Base-by-base conservation (phyloP, 1,139 yeast species). In the Hanseniaspora uvarum region DNA sequence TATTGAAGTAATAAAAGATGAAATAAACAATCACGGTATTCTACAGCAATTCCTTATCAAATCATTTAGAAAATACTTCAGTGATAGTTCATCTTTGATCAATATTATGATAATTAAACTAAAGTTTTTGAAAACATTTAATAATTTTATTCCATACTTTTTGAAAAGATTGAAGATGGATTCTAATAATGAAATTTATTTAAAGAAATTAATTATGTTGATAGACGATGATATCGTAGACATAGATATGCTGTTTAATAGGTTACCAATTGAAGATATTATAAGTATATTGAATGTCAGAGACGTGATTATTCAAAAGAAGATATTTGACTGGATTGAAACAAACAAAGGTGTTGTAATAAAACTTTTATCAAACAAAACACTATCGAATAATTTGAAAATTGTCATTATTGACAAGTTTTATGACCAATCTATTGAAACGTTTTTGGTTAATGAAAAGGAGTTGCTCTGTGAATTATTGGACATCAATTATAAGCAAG, bases 131-230 rank as follows among this genome's bases (percentile, higher is more conserved):
- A 50, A 50, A 30, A 50, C 53, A 18, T 50, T 50, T n/a, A 50
- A 43, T 12, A 50, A 43, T 8, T 50, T 34, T 18, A 50, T 50
- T n/a, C 53, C 53, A 7, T 50, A 50, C 31, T 50, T 50, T 10
- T 36, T 50, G 16, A 50, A 50, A 21, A 50, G 53, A 50, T 24
- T 50, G 33, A 50, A 43, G 44, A 8, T 50, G 11, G 53, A 50
- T 43, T 50, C 53, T 4, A 50, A 44, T 12, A 40, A 43, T 10
- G 33, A 37, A 19, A 33, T 30, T 5, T 50, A 43, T 34, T 50
- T 43, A 8, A 24, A 43, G 4, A 50, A 50, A 26, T 24, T 50
- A 11, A 37, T 37, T 5, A 34, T 50, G 33, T 26, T 50, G 8
- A 50, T 49, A 3, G 37, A 26, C 14, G 53, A 49, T 43, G 53